These are phyloP conservation scores for Aureobasidium sp. DNA, from an alignment of 2,329 filamentous ascomycete genomes.

Conservation along the genomic window DNA sequence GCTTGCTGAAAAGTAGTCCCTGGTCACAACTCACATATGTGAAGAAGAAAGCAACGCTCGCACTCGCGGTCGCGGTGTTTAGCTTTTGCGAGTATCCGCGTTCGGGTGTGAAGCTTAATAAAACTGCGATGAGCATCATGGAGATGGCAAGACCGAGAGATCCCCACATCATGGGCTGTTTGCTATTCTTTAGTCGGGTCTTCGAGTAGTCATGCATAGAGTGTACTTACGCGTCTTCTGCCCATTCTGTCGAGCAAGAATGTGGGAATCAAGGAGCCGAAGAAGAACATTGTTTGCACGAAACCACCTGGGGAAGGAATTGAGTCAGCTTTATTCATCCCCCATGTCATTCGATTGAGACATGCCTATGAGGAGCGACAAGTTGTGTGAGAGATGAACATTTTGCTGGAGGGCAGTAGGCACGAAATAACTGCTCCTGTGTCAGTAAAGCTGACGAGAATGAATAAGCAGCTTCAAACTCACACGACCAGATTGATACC, in stretches of 20 bases:
- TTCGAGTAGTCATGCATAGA: no score
- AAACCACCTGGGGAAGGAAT: no score
- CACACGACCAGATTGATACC: conserved; percentile 33
- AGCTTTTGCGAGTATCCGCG: conserved; percentile 25
- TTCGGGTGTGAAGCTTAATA: conserved; percentile 35
- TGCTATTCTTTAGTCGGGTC: not conserved
- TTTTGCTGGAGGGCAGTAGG: conserved; percentile 39
- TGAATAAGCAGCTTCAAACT: conserved; percentile 3
- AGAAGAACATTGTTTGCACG: conserved; percentile 27
- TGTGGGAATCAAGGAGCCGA: conserved; percentile 39
- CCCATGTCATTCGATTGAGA: not conserved
- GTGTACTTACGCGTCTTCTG: conserved; percentile 17
- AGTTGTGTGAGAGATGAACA: conserved; percentile 37
- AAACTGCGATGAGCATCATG: conserved; percentile 33
- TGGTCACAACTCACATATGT: conserved; percentile 23
- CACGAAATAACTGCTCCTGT: conserved; percentile 30
- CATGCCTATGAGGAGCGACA: conserved; percentile 36
- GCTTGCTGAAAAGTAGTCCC: not conserved
- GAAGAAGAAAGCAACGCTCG: conserved; percentile 45
- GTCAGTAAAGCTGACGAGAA: not conserved
- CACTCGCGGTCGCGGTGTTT: conserved; percentile 35
- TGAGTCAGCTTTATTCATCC: not conserved
- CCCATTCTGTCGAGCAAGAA: conserved; percentile 39
- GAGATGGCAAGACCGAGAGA: conserved; percentile 28
- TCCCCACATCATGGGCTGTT: conserved; percentile 28